Evolutionary conservation across 306 rosid genomes (phyloP).

Genomic region (Vigna mungo): DNA sequence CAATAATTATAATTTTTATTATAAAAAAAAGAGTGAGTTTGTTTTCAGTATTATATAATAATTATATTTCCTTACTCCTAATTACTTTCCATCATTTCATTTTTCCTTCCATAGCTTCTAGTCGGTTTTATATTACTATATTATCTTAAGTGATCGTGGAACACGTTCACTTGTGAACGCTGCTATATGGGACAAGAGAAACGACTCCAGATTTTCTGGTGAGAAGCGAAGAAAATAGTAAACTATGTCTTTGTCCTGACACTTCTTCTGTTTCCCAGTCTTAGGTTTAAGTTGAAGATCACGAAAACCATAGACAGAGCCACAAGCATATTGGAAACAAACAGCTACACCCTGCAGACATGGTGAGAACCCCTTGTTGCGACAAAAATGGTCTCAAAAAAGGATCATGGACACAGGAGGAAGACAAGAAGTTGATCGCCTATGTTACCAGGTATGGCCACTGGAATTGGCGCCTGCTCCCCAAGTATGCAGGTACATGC

Average conservation of each 20-base stretch:
- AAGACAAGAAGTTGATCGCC: conserved; percentile 65
- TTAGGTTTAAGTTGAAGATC: neutral
- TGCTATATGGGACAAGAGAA: neutral
- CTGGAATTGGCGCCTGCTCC: conserved; percentile 87
- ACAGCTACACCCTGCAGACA: conserved; percentile 3
- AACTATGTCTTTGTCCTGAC: neutral
- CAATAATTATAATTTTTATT: too few species aligned
- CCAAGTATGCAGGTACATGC: conserved; percentile 59
- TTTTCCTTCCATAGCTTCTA: neutral
- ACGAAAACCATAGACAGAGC: neutral
- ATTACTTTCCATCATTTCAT: too few species aligned
- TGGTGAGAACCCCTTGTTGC: conserved; percentile 64
- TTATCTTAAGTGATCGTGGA: neutral
- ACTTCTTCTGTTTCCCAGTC: neutral
- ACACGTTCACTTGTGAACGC: conserved; percentile 33
- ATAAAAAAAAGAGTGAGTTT: too few species aligned
- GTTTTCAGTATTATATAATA: too few species aligned
- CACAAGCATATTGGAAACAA: neutral
- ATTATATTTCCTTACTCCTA: too few species aligned
- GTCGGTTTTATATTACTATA: neutral
- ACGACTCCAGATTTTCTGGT: neutral
- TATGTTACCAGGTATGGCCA: conserved; percentile 70
- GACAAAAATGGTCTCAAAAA: conserved; percentile 64
- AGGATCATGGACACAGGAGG: conserved; percentile 75
- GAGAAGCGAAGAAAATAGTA: neutral